Base-by-base conservation (phyloP, 441 rosid species). In the Gossypium gossypioides region DNA sequence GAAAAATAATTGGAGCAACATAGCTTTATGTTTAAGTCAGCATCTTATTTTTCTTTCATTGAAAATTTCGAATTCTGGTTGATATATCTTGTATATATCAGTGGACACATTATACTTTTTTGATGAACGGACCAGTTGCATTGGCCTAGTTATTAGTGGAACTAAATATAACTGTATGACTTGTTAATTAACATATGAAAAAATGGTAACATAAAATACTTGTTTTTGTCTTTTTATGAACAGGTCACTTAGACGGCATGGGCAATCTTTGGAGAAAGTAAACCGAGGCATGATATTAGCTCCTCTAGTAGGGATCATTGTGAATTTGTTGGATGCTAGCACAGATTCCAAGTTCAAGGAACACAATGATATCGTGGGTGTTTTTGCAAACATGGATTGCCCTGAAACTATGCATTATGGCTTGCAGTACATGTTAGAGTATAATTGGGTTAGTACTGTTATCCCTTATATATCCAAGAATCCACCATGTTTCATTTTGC, bases 371-470 rank as follows among this genome's bases (percentile, higher is more conserved):
- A 85, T 96, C 12, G 85, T 90, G 73, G 84, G 81, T 54, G 86
- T 86, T 21, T 92, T 96, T 63, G 92, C 94, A 32, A 89, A 91
- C 83, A 87, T 91, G 93, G 96, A 92, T 75, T 96, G 99, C 73
- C 91, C 88, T 1, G 82, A 86, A 76, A 87, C 89, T 15, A 84
- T 61, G 66, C 66, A 61, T 61, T 32, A 61, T 34, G 66, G 66
- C 40, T 61, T 61, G 22, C 66, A 34, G 48, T 61, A 61, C 66
- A 61, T 61, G 66, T 61, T 61, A 61, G 66, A 61, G 48, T 61
- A 61, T 34, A 61, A 61, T 16, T 61, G 66, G 46, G 99, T 92
- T 64, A 81, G 91, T 82, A 72, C 82, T 66, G 29, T 16, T 42
- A 12, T 24, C 71, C 60, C 60, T 52, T 63, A 16, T 62, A 42